Base-by-base conservation (phyloP, 116 monocot genomes). In the Iris pallida region DNA sequence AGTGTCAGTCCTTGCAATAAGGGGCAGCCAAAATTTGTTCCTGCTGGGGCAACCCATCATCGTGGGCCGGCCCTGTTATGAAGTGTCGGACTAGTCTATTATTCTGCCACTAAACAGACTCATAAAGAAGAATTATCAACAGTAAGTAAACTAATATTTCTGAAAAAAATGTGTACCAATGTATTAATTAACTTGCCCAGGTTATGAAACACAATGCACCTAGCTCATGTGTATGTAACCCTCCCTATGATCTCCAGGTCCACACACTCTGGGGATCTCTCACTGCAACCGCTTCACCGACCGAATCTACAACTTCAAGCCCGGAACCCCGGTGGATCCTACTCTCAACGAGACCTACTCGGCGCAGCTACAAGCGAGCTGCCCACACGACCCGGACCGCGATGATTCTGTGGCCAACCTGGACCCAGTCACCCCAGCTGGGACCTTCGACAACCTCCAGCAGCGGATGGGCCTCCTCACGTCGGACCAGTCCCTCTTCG, bases 401-500 rank as follows among this genome's bases (percentile, higher is more conserved):
- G 78, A 77, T 63, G 68, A 78, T 1, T 57, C 20, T 20, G 18
- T 78, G 5, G 75, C 76, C 42, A 59, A 69, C 55, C 66, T 86
- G 60, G 90, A 90, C 67, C 86, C 90, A 0, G 13, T 69, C 15
- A 90, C 90, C 1, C 90, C 90, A 3, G n/a, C n/a, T n/a, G 58
- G 45, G 30, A 56, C 51, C 19, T 90, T 90, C 71, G 90, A 90
- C 74, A 86, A 86, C 71, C 78, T 90, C 0, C 80, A 74, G 61
- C 47, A 60, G 16, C 81, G 86, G 3, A 74, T 59, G 86, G 86
- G 90, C 42, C 75, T 90, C 45, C 74, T 90, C 70, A 64, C 70
- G 47, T 90, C 90, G n/a, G 90, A 90, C 68, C 78, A 83, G 73
- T 46, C 68, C 17, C 83, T 90, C 59, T 78, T 47, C 77, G n/a